Evolutionary conservation across 2,329 filamentous ascomycete genomes (phyloP), one percentile per base, ranked within the genome.

Genomic region (Karstenula rhodostoma): DNA sequence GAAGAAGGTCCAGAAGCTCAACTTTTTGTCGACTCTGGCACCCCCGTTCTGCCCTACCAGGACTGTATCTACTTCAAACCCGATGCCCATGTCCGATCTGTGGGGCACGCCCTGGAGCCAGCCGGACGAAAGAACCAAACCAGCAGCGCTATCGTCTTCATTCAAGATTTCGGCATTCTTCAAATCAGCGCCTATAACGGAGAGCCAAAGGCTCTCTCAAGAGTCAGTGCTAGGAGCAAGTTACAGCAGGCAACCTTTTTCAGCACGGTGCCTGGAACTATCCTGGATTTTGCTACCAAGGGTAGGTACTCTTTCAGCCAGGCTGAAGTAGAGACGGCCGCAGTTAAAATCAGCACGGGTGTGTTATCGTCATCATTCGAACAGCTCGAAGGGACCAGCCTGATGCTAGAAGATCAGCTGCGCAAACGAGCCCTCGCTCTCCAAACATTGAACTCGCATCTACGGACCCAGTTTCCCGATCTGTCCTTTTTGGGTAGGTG

Each of bases 191-290:
- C 81, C 15, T 72, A 86, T 29, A 82, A 4, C 57, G 66, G 15
- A 63, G 68, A 12, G 57, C 60, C 22, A 89, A 73, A 50, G 37
- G 37, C 17, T 8, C 74, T 73, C 27, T 63, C 67, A 10, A 80
- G 80, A 66, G 86, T 96, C 17, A 94, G 91, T 1, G 91, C 92
- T 7, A 95, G 93, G 78, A 92, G 89, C 78, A 97, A 95, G 78
- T 85, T 99, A 43, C 93, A 97, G 73, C 94, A 99, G 79, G 94
- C 94, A 2, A 91, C 98, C 1, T 98, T 97, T 79, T 98, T 93
- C 74, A 94, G 94, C 1, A 88, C 87, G 50, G 88, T 91, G 73
- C 85, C 89, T 63, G 88, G 92, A 71, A 98, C 93, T 69, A 91
- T 94, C n/a, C 80, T 99, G n/a, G 89, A 93, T 63, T 93, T 99